Percentiles rank a stretch among this genome's conserved stretches.
These are phyloP conservation scores for Aspergillus pseudoviridinutans DNA, from an alignment of 2,329 filamentous ascomycete species.

Conservation along the genomic window DNA sequence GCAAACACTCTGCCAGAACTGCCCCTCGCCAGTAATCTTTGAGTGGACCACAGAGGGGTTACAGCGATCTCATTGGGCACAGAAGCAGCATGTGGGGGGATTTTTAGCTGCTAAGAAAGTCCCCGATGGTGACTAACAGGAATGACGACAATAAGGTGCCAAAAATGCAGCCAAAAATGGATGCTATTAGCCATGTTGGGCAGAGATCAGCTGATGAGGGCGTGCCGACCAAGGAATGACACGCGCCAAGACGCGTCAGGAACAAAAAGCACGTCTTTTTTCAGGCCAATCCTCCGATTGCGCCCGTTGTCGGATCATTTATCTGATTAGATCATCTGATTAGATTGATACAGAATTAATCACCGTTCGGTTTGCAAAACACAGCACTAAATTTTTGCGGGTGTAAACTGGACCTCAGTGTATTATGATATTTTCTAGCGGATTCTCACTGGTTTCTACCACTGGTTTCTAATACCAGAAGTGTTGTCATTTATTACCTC, in stretches of 20 bases:
- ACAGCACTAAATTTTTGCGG: background rate
- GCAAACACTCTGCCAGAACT: background rate
- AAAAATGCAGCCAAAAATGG: background rate
- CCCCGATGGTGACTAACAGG: background rate
- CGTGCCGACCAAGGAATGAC: background rate
- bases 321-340: slow-evolving; percentile 29
- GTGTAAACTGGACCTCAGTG: no score
- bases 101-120: background rate
- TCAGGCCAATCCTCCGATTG: background rate
- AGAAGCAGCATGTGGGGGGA: no score
- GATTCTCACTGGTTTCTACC: background rate
- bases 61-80: background rate
- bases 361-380: background rate
- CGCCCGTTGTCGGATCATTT: slow-evolving; percentile 16
- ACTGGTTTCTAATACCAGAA: no score
- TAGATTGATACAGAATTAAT: slow-evolving; percentile 11
- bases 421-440: no score
- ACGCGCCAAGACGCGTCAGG: background rate
- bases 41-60: background rate
- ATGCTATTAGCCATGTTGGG: background rate
- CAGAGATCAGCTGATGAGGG: background rate
- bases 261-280: background rate
- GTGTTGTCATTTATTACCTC: no score
- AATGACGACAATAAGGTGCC: background rate
- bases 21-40: background rate